phyloP scores from a whole-genome alignment of 495 filamentous ascomycete genomes.

The Tuber borchii region DNA sequence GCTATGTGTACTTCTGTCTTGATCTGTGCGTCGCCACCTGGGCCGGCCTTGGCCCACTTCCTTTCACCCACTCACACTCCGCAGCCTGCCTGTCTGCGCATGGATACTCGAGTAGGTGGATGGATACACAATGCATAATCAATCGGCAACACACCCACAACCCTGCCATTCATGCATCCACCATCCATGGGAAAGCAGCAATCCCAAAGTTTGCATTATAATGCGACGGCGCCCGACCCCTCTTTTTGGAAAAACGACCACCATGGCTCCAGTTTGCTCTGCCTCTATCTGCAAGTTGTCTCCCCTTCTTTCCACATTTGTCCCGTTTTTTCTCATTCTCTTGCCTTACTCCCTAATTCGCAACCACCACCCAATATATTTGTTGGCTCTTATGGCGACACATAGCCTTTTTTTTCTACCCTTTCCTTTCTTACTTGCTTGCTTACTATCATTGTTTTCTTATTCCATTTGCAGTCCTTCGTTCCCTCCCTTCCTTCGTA shows the following conservation, averaged over 20 bases:
- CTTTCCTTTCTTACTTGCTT: conserved; percentile 23
- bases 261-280: background rate
- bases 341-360: background rate
- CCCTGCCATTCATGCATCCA: background rate
- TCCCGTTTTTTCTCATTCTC: background rate
- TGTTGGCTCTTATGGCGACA: background rate
- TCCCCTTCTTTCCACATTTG: background rate
- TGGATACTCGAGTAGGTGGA: background rate
- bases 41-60: background rate
- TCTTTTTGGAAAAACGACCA: background rate
- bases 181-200: background rate
- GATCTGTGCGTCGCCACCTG: background rate
- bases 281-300: background rate
- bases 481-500: conserved; percentile 18
- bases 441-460: conserved; percentile 26
- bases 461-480: conserved; percentile 26
- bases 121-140: background rate
- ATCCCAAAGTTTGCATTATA: background rate
- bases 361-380: background rate
- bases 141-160: background rate
- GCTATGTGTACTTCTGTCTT: background rate
- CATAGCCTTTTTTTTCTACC: background rate
- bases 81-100: background rate
- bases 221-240: background rate
- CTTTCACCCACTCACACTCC: background rate